Base-by-base conservation (phyloP, 2,329 filamentous ascomycete genomes). In the Fusarium foetens region DNA sequence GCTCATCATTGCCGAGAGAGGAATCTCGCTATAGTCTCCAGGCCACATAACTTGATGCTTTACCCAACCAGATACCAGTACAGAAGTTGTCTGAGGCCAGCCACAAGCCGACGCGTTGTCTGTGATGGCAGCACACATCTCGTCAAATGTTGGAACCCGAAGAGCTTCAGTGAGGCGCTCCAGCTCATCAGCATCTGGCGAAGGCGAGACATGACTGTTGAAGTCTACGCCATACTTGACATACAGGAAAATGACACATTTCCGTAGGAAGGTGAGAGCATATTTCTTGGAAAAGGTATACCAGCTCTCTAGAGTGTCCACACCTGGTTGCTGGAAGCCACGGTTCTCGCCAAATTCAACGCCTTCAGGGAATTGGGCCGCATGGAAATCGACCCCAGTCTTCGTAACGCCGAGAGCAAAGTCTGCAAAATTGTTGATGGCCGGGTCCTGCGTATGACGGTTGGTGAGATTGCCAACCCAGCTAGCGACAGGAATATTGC, bases 221-320 rank as follows among this genome's bases (percentile, higher is more conserved):
- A 98, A 95, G 73, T 97, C 93, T 55, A 98, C 90, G 23, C 95
- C 95, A 78, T 93, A 94, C 75, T 94, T 92, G 67, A 97, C 92
- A 79, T 98, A 92, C 71, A 98, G 89, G 41, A 98, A 89, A 52
- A 99, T 89, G 48, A 91, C 88, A 12, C 88, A 87, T 83, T 99
- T 99, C 66, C 96, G 92, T 42, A 99, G 85, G 83, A 98, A 99
- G 0, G 90, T 87, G n/a, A 98, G 86, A 8, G 94, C 94, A 78
- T 98, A 99, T 76, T 92, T 94, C 70, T 91, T 90, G 29, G 94
- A 87, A 74, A 92, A 90, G 13, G 81, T 81, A 75, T 90, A 88
- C 80, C 88, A 88, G 36, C 84, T 85, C 58, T 85, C 84, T 38
- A 90, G 77, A 55, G 83, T 85, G 62, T 88, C 82, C 51, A 91